phyloP scores from a whole-genome alignment of 2,329 filamentous ascomycete species.

The Xylogone sp. region DNA sequence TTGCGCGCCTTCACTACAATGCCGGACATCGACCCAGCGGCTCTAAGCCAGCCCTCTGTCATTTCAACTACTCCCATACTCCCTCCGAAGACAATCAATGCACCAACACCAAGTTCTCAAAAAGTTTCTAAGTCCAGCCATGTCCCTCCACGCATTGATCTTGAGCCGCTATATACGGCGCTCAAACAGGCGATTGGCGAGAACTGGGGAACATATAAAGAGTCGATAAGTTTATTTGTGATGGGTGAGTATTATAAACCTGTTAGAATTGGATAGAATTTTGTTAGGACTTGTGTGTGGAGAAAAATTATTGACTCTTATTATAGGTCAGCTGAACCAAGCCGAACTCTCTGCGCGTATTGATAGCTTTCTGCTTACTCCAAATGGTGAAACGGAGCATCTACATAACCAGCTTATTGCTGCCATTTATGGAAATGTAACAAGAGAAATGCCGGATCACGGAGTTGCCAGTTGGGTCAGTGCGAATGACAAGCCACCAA shows the following conservation, averaged over 20 bases:
- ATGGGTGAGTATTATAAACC: conserved; percentile 44
- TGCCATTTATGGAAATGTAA: conserved; percentile 66
- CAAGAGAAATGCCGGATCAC: conserved; percentile 63
- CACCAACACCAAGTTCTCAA: conserved; percentile 43
- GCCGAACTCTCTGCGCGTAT: conserved; percentile 55
- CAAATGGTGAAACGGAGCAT: conserved; percentile 51
- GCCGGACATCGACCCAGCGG: conserved; percentile 69
- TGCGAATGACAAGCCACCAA: conserved; percentile 63
- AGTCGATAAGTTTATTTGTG: conserved; percentile 58
- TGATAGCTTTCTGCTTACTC: conserved; percentile 55
- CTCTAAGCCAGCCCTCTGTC: conserved; percentile 58
- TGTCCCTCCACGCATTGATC: conserved; percentile 63
- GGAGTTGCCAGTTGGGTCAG: conserved; percentile 69
- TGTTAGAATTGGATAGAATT: conserved; percentile 1
- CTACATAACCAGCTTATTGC: conserved; percentile 66
- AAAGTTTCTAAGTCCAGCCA: conserved; percentile 54
- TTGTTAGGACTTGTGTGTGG: conserved; percentile 1
- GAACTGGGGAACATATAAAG: conserved; percentile 63
- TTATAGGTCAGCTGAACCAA: conserved; percentile 58
- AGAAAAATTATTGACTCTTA: too few species aligned
- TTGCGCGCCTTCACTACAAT: conserved; percentile 36
- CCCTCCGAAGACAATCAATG: conserved; percentile 52
- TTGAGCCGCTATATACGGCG: conserved; percentile 60
- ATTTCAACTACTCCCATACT: conserved; percentile 57
- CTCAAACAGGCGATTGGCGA: conserved; percentile 60